A percentile compares a stretch with the other conserved stretches of the same genome.
These are phyloP conservation scores for Exophiala bonariae DNA, from an alignment of 2,329 filamentous ascomycete genomes.

Conservation along the genomic window DNA sequence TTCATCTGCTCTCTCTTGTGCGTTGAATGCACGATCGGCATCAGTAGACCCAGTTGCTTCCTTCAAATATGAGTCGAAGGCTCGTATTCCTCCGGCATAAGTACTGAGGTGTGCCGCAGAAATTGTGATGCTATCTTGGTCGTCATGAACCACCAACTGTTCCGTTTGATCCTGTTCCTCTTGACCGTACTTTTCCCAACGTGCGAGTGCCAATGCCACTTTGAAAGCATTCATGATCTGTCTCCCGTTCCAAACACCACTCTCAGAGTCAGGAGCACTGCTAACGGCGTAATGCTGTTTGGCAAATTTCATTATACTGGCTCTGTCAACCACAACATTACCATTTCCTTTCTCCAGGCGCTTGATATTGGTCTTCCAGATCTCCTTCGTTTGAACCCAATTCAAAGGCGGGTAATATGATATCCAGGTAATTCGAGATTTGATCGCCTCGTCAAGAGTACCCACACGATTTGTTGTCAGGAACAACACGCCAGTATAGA, in stretches of 20 bases:
- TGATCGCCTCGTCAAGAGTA: conserved; percentile 50
- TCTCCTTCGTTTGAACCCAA: conserved; percentile 18
- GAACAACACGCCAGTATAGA: conserved; percentile 43
- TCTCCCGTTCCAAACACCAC: conserved; percentile 36
- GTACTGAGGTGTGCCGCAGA: no score
- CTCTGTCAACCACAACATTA: conserved; percentile 2
- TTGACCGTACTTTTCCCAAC: conserved; percentile 21
- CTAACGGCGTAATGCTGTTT: conserved; percentile 6
- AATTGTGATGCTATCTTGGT: no score
- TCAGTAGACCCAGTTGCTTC: not conserved
- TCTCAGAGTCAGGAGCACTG: conserved; percentile 16
- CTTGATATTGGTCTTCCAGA: conserved; percentile 29
- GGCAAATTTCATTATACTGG: conserved; percentile 1
- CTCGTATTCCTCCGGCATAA: not conserved
- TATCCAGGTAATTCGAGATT: conserved; percentile 48
- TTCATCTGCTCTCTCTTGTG: conserved; percentile 1
- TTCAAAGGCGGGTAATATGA: conserved; percentile 41
- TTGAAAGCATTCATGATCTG: conserved; percentile 41
- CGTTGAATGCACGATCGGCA: not conserved
- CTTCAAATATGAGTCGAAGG: not conserved
- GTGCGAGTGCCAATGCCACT: conserved; percentile 35
- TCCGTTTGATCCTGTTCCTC: conserved; percentile 2
- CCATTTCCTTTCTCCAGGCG: conserved; percentile 10
- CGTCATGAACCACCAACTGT: not conserved
- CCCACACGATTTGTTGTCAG: conserved; percentile 55